These are phyloP conservation scores for Glonium stellatum DNA, from an alignment of 495 filamentous ascomycete genomes.

Conservation along the genomic window DNA sequence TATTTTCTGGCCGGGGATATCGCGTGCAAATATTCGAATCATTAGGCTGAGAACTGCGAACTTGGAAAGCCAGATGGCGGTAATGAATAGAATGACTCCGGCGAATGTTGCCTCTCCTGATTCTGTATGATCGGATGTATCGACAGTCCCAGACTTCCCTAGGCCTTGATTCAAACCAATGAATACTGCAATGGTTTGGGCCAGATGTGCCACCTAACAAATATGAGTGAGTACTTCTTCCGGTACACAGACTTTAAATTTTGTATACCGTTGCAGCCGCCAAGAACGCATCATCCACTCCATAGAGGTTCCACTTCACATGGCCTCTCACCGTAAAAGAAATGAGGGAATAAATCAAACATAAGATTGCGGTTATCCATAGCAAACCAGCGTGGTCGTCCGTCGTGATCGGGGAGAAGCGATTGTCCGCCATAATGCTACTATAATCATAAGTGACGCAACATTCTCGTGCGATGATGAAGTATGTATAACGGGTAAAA, in stretches of 20 bases:
- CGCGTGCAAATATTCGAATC: conserved; percentile 15
- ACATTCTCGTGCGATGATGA: too few species aligned
- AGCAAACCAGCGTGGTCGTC: conserved; percentile 9
- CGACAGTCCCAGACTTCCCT: not conserved
- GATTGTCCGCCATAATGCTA: not conserved
- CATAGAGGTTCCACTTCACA: conserved; percentile 19
- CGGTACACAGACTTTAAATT: not conserved
- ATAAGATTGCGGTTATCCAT: conserved; percentile 16
- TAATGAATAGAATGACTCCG: conserved; percentile 8
- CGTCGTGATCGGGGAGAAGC: conserved; percentile 11
- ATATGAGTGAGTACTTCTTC: not conserved
- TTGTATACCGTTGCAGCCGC: conserved; percentile 7
- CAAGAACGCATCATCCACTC: conserved; percentile 8
- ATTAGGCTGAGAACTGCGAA: conserved; percentile 11
- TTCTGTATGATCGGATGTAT: not conserved
- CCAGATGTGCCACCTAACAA: conserved; percentile 10
- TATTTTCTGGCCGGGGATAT: conserved; percentile 10
- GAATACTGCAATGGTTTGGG: conserved; percentile 2
- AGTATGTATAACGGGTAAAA: too few species aligned
- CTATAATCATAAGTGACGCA: too few species aligned
- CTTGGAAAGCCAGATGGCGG: conserved; percentile 9
- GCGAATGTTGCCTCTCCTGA: conserved; percentile 6
- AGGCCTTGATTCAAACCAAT: conserved; percentile 11
- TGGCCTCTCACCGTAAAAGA: conserved; percentile 8
- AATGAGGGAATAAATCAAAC: conserved; percentile 7